A percentile compares a stretch with the other conserved stretches of the same genome.
Conservation (phyloP, 352 stramenopile genomes). For the Aphanomyces astaci region DNA sequence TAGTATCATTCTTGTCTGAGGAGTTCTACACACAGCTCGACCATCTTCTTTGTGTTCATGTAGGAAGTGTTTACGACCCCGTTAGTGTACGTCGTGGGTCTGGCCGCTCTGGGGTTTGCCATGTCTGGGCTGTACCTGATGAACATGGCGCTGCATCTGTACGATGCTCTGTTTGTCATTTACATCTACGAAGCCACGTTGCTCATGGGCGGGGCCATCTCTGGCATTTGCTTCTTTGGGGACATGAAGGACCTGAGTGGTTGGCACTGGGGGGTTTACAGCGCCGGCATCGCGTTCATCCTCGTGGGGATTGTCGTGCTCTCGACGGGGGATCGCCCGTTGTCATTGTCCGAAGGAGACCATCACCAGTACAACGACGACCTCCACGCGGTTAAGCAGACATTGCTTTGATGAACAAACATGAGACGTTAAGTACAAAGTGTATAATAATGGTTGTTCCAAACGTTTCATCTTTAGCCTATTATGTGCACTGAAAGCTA, state of each 20-base stretch:
- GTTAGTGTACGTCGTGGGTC: constrained; percentile 62
- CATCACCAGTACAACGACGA: background rate
- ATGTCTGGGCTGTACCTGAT: constrained; percentile 60
- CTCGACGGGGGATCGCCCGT: constrained; percentile 24
- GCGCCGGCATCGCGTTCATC: constrained; percentile 58
- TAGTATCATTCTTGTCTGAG: too few species aligned
- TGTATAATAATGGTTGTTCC: too few species aligned
- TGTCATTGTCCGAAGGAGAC: background rate
- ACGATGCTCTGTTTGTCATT: constrained; percentile 75
- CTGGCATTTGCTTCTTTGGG: constrained; percentile 68
- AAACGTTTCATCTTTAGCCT: too few species aligned
- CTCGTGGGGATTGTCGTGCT: constrained; percentile 67
- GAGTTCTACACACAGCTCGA: too few species aligned
- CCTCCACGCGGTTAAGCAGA: constrained; percentile 4
- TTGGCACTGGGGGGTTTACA: constrained; percentile 72
- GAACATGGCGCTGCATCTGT: constrained; percentile 69
- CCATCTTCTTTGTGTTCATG: too few species aligned
- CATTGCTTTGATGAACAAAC: background rate
- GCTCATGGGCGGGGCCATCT: constrained; percentile 65
- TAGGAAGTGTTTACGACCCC: constrained; percentile 26
- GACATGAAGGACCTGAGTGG: constrained; percentile 57
- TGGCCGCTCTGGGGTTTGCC: constrained; percentile 52
- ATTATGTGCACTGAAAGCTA: too few species aligned
- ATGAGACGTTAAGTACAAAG: too few species aligned
- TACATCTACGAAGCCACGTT: constrained; percentile 79